These are phyloP conservation scores for Lobosporangium transversale DNA, from an alignment of 192 early-diverging fungal species.

Conservation along the genomic window DNA sequence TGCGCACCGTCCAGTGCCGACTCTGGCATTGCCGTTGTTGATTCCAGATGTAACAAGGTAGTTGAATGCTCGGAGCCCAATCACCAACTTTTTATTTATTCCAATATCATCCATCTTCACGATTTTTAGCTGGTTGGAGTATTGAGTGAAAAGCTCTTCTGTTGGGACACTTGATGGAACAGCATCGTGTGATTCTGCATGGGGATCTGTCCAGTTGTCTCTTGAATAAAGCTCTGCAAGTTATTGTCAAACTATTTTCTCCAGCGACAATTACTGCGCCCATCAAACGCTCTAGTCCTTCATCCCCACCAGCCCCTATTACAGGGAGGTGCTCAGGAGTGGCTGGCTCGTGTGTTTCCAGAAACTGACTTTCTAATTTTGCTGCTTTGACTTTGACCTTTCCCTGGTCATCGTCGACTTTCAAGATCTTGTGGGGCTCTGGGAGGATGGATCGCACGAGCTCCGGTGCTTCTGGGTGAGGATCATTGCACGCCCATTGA, in stretches of 20 bases:
- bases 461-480: background rate
- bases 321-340: background rate
- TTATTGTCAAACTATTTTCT: background rate
- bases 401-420: background rate
- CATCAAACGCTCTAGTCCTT: background rate
- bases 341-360: background rate
- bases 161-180: background rate
- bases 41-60: constrained; percentile 1
- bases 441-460: background rate
- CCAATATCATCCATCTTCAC: background rate
- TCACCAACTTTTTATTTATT: background rate
- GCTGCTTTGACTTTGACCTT: no score
- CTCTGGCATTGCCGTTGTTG: background rate
- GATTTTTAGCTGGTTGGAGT: background rate
- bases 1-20: background rate
- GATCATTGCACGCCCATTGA: background rate
- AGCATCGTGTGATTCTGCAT: constrained; percentile 1
- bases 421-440: background rate
- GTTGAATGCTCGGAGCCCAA: background rate
- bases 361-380: background rate
- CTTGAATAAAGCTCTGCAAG: background rate
- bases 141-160: background rate
- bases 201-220: background rate
- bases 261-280: background rate
- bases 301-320: background rate